A percentile compares a stretch with the other conserved stretches of the same genome.
Evolutionary conservation across 192 early-diverging fungal species (phyloP).

Genomic region (Podila horticola): DNA sequence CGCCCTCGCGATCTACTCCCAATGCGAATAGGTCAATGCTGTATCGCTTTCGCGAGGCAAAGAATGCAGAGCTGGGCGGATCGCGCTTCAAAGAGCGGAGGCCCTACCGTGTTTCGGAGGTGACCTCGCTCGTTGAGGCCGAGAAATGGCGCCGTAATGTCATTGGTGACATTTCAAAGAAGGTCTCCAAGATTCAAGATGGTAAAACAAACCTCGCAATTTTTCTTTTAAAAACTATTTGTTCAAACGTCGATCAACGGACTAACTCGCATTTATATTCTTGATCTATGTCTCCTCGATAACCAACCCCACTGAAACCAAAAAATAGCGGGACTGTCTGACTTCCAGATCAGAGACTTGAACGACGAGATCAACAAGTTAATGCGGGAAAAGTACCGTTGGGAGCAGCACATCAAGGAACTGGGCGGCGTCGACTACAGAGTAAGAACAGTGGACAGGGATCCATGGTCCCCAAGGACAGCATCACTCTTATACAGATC

Average conservation of each 20-base stretch:
- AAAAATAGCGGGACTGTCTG: slow-evolving; percentile 77
- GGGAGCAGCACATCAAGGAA: slow-evolving; percentile 92
- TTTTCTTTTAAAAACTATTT: no score
- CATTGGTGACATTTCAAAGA: slow-evolving; percentile 88
- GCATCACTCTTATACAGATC: not conserved
- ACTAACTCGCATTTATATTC: no score
- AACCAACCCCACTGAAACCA: not conserved
- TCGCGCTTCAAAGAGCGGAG: slow-evolving; percentile 71
- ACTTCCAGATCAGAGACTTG: slow-evolving; percentile 90
- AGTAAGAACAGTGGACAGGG: slow-evolving; percentile 51
- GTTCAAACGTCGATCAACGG: no score
- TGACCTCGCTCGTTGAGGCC: slow-evolving; percentile 77
- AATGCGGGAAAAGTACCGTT: slow-evolving; percentile 89
- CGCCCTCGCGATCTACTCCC: not conserved
- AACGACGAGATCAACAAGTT: slow-evolving; percentile 98
- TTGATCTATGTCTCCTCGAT: no score
- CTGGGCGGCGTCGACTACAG: slow-evolving; percentile 94
- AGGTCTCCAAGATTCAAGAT: slow-evolving; percentile 93
- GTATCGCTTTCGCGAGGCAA: slow-evolving; percentile 96
- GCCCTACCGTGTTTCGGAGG: slow-evolving; percentile 78
- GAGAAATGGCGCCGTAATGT: slow-evolving; percentile 94
- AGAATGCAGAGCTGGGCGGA: slow-evolving; percentile 83
- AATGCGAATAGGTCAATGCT: slow-evolving; percentile 78
- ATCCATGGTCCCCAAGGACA: not conserved
- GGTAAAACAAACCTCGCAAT: slow-evolving; percentile 67